A percentile compares a stretch with the other conserved stretches of the same genome.
Evolutionary conservation across 805 yeast species (phyloP).

Genomic region (Lachancea sp.): DNA sequence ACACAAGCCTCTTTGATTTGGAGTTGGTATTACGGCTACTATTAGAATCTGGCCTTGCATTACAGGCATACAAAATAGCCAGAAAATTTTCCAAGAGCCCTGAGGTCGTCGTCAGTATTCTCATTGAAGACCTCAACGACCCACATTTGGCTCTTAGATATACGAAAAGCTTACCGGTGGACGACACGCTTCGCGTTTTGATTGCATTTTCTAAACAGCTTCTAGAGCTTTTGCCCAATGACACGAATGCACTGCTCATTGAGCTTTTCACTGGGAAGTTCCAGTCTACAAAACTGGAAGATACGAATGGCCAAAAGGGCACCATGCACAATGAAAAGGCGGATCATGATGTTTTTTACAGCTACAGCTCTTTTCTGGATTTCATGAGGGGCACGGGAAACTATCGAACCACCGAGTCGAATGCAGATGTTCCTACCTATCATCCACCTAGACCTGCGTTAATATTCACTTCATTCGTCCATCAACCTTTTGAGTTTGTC

Average conservation of each 20-base stretch:
- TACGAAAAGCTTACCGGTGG: slow-evolving; percentile 61
- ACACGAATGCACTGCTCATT: slow-evolving; percentile 74
- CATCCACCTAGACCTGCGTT: slow-evolving; percentile 87
- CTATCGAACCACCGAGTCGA: slow-evolving; percentile 8
- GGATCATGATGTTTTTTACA: slow-evolving; percentile 38
- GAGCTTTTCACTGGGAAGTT: slow-evolving; percentile 86
- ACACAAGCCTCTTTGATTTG: slow-evolving; percentile 47
- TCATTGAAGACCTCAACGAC: slow-evolving; percentile 57
- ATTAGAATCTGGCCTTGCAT: slow-evolving; percentile 60
- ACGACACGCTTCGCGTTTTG: slow-evolving; percentile 69
- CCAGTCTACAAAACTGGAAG: slow-evolving; percentile 36
- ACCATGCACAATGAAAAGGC: slow-evolving; percentile 1
- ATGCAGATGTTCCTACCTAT: slow-evolving; percentile 55
- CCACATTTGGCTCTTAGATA: slow-evolving; percentile 56
- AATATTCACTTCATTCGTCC: slow-evolving; percentile 80
- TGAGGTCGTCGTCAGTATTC: slow-evolving; percentile 67
- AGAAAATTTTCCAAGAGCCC: slow-evolving; percentile 62
- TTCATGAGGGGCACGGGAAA: slow-evolving; percentile 40
- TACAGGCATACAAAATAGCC: slow-evolving; percentile 65
- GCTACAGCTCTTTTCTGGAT: slow-evolving; percentile 52
- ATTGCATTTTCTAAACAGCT: slow-evolving; percentile 59
- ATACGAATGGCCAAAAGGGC: slow-evolving; percentile 3
- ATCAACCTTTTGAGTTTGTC: slow-evolving; percentile 82
- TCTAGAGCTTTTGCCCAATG: slow-evolving; percentile 64
- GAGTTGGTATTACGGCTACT: slow-evolving; percentile 62